phyloP scores from a whole-genome alignment of 257 asterid genomes.

The Lavandula angustifolia region DNA sequence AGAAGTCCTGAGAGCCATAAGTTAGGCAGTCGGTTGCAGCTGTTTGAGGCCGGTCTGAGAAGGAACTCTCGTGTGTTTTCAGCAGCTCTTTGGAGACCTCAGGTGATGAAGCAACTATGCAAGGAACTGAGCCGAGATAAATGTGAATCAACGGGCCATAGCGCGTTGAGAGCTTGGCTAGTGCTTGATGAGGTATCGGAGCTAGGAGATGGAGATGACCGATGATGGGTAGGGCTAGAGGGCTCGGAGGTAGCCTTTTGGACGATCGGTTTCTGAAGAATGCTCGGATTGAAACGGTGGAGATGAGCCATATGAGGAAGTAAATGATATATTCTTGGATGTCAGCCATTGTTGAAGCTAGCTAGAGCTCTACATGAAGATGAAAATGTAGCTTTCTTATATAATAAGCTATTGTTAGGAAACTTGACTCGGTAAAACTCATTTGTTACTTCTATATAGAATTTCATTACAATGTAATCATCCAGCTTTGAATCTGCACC shows the following conservation, averaged over 20 bases:
- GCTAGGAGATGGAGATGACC: constrained; percentile 79
- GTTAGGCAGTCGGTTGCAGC: constrained; percentile 53
- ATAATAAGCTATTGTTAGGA: neutral
- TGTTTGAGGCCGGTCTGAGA: constrained; percentile 54
- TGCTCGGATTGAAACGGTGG: constrained; percentile 40
- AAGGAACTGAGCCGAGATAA: constrained; percentile 59
- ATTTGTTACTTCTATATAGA: neutral
- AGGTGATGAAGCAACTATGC: constrained; percentile 67
- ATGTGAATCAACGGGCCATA: constrained; percentile 61
- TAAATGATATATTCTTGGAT: constrained; percentile 34
- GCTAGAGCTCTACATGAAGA: constrained; percentile 3
- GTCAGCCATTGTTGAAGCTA: constrained; percentile 41
- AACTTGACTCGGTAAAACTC: constrained; percentile 35
- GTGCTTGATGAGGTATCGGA: constrained; percentile 80
- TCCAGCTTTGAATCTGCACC: neutral
- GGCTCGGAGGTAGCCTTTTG: constrained; percentile 57
- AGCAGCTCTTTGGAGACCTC: constrained; percentile 61
- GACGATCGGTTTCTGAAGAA: constrained; percentile 28
- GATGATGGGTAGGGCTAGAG: constrained; percentile 57
- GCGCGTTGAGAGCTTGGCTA: constrained; percentile 50
- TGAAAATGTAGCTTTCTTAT: constrained; percentile 18
- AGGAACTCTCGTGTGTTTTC: constrained; percentile 59
- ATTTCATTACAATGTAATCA: neutral
- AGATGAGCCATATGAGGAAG: constrained; percentile 49
- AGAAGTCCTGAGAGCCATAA: constrained; percentile 72